These are phyloP conservation scores for Raffaelea ambrosiae DNA, from an alignment of 2,329 filamentous ascomycete species.

Conservation along the genomic window DNA sequence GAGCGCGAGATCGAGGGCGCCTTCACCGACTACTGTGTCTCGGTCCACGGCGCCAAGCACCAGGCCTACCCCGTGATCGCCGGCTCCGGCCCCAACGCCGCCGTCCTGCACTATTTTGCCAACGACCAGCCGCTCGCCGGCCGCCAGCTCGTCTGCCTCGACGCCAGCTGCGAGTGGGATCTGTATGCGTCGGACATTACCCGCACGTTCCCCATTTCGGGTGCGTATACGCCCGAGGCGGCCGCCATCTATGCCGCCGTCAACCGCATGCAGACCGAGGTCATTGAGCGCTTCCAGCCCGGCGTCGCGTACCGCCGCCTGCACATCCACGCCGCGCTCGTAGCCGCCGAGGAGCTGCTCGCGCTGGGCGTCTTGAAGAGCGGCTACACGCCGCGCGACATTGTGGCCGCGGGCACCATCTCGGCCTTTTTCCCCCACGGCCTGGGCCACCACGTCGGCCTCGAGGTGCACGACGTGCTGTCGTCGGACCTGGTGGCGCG, in stretches of 20 bases:
- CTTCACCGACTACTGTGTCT: conserved; percentile 65
- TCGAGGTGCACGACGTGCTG: conserved; percentile 55
- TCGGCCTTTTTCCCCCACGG: conserved; percentile 60
- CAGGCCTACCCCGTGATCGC: conserved; percentile 89
- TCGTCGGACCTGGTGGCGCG: conserved; percentile 28
- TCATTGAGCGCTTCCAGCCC: conserved; percentile 59
- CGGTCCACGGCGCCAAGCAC: conserved; percentile 56
- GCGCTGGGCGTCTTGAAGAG: conserved; percentile 63
- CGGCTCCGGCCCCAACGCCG: conserved; percentile 72
- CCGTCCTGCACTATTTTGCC: conserved; percentile 75
- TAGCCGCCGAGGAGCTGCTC: conserved; percentile 64
- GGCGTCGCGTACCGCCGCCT: conserved; percentile 64
- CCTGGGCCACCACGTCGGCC: conserved; percentile 55
- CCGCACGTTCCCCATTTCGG: conserved; percentile 71
- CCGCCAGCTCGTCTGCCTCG: conserved; percentile 69
- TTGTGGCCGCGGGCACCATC: conserved; percentile 43
- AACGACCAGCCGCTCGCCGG: conserved; percentile 67
- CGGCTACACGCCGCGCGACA: conserved; percentile 41
- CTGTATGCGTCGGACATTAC: conserved; percentile 90
- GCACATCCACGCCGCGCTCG: conserved; percentile 61
- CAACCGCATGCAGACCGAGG: conserved; percentile 69
- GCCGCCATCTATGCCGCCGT: conserved; percentile 70
- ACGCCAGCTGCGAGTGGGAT: conserved; percentile 78
- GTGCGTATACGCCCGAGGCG: conserved; percentile 59
- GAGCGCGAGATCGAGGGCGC: conserved; percentile 78